Conservation (phyloP, 2,329 filamentous ascomycete species). For the Sporothrix luriei region DNA sequence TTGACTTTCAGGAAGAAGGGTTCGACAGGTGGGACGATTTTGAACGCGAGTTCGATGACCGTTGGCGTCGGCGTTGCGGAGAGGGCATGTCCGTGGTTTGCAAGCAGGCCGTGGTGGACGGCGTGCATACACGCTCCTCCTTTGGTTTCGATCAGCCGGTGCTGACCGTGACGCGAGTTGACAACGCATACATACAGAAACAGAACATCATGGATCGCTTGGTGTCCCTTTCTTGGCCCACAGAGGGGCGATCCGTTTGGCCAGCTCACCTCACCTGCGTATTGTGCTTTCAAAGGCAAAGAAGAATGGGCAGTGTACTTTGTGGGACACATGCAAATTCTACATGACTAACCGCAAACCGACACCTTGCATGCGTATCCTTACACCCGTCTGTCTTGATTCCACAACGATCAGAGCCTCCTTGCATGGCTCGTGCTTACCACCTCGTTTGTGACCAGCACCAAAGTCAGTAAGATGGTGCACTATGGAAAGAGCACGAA, state of each 20-base stretch:
- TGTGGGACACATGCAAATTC: neutral
- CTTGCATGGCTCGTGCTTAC: neutral
- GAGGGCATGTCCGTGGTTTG: neutral
- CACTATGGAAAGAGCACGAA: neutral
- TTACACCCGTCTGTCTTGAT: neutral
- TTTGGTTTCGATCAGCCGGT: neutral
- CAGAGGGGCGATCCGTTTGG: constrained; percentile 16
- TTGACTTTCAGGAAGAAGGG: neutral
- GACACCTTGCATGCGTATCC: neutral
- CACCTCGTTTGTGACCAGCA: neutral
- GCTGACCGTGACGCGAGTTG: neutral
- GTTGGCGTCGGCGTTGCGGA: neutral
- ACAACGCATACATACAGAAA: constrained; percentile 23
- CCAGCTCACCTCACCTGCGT: constrained; percentile 1
- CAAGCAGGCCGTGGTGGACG: neutral
- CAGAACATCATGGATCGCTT: neutral
- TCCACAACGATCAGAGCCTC: neutral
- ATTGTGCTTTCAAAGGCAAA: too few species aligned
- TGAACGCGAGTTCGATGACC: neutral
- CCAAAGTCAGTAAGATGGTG: neutral
- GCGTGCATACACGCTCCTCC: neutral
- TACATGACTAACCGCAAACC: neutral
- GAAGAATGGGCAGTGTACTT: too few species aligned
- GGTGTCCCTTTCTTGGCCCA: neutral
- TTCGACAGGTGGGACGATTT: neutral